Evolutionary conservation across 331 rosid genomes (phyloP).

Genomic region (Phaseolus coccineus): DNA sequence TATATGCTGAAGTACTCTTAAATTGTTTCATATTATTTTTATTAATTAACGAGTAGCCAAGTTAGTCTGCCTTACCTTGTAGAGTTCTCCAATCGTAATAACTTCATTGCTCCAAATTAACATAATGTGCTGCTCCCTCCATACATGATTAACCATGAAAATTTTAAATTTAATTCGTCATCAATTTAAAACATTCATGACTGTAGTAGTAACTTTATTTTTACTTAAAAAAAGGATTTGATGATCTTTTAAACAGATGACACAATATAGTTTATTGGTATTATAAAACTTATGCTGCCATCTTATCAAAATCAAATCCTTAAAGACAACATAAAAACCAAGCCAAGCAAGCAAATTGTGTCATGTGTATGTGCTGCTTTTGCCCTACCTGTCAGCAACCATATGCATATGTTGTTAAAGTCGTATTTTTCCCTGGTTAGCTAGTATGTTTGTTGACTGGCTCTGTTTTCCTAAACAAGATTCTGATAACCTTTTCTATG

Average conservation of each 20-base stretch:
- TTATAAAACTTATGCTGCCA: background rate
- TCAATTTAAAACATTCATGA: conserved; percentile 12
- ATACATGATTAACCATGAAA: background rate
- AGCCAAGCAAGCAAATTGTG: background rate
- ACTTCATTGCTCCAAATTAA: conserved; percentile 7
- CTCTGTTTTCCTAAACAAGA: background rate
- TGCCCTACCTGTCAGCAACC: background rate
- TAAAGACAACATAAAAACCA: background rate
- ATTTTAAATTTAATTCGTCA: background rate
- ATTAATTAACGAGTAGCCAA: conserved; percentile 6
- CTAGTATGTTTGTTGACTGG: background rate
- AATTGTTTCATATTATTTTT: background rate
- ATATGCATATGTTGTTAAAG: conserved; percentile 5
- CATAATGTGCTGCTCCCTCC: conserved; percentile 2
- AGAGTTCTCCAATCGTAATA: background rate
- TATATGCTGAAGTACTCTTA: conserved; percentile 6
- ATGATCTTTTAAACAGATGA: background rate
- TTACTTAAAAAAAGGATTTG: background rate
- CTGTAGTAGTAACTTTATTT: background rate
- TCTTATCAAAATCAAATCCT: background rate
- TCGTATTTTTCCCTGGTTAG: background rate
- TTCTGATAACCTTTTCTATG: conserved; percentile 26
- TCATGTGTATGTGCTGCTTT: background rate
- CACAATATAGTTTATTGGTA: background rate
- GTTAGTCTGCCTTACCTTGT: background rate